A percentile compares a stretch with the other conserved stretches of the same genome.
Evolutionary conservation across 108 stramenopile genomes (phyloP).

Genomic region (Conticribra weissflogii): DNA sequence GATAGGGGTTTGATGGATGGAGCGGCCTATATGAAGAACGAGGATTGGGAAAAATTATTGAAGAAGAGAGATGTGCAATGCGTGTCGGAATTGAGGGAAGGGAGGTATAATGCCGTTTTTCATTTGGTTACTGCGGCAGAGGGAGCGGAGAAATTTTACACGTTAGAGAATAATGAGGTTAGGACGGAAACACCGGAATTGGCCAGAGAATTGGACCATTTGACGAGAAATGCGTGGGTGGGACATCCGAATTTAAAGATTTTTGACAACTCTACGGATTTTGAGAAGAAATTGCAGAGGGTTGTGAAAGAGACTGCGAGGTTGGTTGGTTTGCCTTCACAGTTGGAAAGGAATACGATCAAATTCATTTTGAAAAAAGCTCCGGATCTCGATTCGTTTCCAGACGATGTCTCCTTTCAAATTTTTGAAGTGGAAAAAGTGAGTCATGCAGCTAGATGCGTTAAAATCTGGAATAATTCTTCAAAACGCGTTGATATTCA

Average conservation of each 20-base stretch:
- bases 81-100: conserved; percentile 76
- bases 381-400: conserved; percentile 62
- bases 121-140: conserved; percentile 95
- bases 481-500: no score
- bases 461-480: no score
- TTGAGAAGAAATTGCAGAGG: conserved; percentile 85
- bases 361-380: conserved; percentile 66
- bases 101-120: conserved; percentile 93
- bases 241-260: conserved; percentile 79
- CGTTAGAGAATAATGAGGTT: conserved; percentile 89
- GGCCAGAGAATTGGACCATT: conserved; percentile 76
- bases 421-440: conserved; percentile 83
- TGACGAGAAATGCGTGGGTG: conserved; percentile 83
- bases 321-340: conserved; percentile 77
- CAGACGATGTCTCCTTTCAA: conserved; percentile 64
- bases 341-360: conserved; percentile 63
- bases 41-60: conserved; percentile 69
- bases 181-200: conserved; percentile 84
- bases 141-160: conserved; percentile 86
- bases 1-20: conserved; percentile 97
- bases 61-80: conserved; percentile 50
- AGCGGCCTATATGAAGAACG: conserved; percentile 78
- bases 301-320: conserved; percentile 69
- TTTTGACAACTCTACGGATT: conserved; percentile 84
- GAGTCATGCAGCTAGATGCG: conserved; percentile 17